Conservation (phyloP, 2,329 filamentous ascomycete species). For the Aspergillus ochraceus region DNA sequence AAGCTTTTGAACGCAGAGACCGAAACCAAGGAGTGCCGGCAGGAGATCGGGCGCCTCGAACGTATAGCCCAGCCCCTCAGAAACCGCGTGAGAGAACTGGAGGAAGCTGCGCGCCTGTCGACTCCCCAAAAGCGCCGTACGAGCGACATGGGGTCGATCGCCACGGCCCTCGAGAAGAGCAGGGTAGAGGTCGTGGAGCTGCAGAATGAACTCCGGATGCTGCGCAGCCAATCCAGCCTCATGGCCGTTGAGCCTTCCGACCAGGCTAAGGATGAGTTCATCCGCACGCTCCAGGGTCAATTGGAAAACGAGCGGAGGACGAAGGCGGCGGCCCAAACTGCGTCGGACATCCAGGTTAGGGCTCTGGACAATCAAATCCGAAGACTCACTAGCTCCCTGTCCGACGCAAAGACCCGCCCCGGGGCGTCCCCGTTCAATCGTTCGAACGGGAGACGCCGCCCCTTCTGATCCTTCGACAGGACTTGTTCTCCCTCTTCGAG, state of each 20-base stretch:
- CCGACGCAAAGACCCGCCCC: conserved; percentile 6
- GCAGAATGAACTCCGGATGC: conserved; percentile 11
- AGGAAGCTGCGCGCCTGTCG: conserved; percentile 1
- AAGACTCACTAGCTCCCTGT: conserved; percentile 20
- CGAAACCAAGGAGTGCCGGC: no score
- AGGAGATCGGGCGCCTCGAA: no score
- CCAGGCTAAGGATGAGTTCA: no score
- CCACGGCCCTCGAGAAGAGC: conserved; percentile 15
- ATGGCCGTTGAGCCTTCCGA: no score
- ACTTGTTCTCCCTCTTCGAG: background rate
- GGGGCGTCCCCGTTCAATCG: background rate
- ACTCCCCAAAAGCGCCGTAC: conserved; percentile 15
- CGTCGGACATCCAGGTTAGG: background rate
- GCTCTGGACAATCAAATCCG: conserved; percentile 18
- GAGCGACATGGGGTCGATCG: conserved; percentile 10
- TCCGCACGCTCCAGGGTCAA: no score
- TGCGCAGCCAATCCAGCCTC: background rate
- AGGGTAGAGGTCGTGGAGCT: conserved; percentile 13
- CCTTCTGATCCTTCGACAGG: background rate
- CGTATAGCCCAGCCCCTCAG: no score
- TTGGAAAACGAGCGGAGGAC: no score
- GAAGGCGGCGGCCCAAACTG: conserved; percentile 3
- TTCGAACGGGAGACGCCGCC: background rate
- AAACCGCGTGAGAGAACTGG: no score
- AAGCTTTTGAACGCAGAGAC: no score